Base-by-base conservation (phyloP, 2,329 filamentous ascomycete species). In the Neopestalotiopsis rosae region DNA sequence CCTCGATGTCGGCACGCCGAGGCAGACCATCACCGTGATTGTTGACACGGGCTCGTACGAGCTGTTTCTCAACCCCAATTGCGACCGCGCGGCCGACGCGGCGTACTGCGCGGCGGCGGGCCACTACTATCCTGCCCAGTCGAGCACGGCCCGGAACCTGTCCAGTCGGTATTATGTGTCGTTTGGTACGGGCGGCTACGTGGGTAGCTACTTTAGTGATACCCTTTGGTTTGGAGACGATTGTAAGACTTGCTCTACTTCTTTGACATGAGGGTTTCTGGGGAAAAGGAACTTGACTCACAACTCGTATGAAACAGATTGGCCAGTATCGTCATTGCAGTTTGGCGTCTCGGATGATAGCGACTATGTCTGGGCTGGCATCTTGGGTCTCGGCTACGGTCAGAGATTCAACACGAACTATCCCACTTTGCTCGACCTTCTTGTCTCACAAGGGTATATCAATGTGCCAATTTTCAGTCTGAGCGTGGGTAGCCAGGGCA, bases 1-100 rank as follows among this genome's bases (percentile, higher is more conserved):
- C 30, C 68, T 82, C 58, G 74, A 77, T 9, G 74, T 82, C 42
- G 80, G 80, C 6, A 81, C 78, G 0, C 80, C 80, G 3, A 73
- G 75, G 6, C 80, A 82, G 69, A 71, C 63, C n/a, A 71, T 81
- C 66, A 78, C 76, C 17, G 76, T 81, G 9, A 77, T 79, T 30
- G 72, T 82, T 52, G 80, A 82, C 66, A 82, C 80, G 2, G 80
- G 80, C 6, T 82, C 80, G 0, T 80, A 76, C 64, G 78, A 81
- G 66, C 74, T 81, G 32, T 80, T 80, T 72, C 77, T 82, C 5
- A 78, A 81, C 61, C 80, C 80, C 3, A 73, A 75, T 20, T 82
- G 80, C 69, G 71, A 69, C 9, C 76, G 74, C 13, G 79, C 79
- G 20, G 76, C 78, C 5, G 78, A 79, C 45, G 69, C 69, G 9